Base-by-base conservation (phyloP, 2,329 filamentous ascomycete genomes). In the Stagonosporopsis cucurbitacearum region DNA sequence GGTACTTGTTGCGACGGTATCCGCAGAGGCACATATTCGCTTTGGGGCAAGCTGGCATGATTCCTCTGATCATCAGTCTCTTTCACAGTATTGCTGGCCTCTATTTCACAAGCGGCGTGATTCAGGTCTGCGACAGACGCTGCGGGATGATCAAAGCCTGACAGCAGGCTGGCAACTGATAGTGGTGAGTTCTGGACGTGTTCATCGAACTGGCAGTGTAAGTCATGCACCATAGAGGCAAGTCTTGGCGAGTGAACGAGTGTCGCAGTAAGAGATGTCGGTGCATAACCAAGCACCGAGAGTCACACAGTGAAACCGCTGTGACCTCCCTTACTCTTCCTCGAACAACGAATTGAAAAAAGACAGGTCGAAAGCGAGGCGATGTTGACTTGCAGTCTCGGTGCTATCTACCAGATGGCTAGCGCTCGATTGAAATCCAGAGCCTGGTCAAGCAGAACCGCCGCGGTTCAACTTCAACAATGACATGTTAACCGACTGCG, bases 401-500 rank as follows among this genome's bases (percentile, higher is more conserved):
- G 42, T 36, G 36, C 17, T 15, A 42, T 45, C 41, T 26, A 19
- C 28, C 42, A n/a, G n/a, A n/a, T n/a, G 35, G 36, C 15, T 23
- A 37, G 19, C 17, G 46, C 9, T 52, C 41, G 23, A 39, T 33
- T 17, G n/a, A 15, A 44, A 25, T 42, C 36, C 53, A 56, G 53
- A 30, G 50, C 47, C 36, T 50, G 41, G 42, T 51, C 42, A 26
- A 43, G 33, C 47, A 50, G 47, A 47, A 42, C 47, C 25, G 36
- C 36, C 36, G 36, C 42, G 41, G 33, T 26, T n/a, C n/a, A n/a
- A n/a, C n/a, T n/a, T n/a, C n/a, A n/a, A n/a, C n/a, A 47, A 50
- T 37, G 47, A 43, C 53, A 51, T 56, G 36, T 48, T 56, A 56
- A 48, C 42, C 53, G 53, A 56, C 47, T 20, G 41, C 53, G 47